Evolutionary conservation across 2,329 filamentous ascomycete genomes (phyloP), one percentile per base, ranked within the genome.

Genomic region (Hymenoscyphus occultus): DNA sequence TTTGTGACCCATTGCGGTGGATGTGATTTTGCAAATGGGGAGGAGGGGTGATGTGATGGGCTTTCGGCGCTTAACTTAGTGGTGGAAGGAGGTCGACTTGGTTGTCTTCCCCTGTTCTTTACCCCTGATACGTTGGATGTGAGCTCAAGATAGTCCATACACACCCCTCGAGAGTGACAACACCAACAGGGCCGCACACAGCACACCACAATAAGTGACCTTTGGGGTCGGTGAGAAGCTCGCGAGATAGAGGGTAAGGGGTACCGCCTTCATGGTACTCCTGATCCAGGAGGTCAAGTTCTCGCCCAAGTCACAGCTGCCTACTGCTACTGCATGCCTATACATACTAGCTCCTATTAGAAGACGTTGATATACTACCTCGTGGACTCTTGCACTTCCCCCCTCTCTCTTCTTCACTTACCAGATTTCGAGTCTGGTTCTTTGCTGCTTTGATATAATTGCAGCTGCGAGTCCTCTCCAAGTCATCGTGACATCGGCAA

Each of bases 51-150:
- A 42, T 59, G 61, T 63, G 61, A 59, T 58, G 14, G 61, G 10
- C n/a, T n/a, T 39, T 32, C 57, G 62, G 62, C 62, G 62, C 62
- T 64, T 64, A 64, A 62, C n/a, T 28, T 28, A 28, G 28, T 28
- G 57, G n/a, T 59, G 60, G 48, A 40, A 51, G 60, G 42, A 48
- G 3, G 45, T 16, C 40, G n/a, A 28, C 45, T 14, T 31, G 45
- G 45, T 51, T 51, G 45, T 51, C 45, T 51, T 51, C 19, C 45
- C 45, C 45, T 51, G 45, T 51, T 51, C 10, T 9, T 51, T 22
- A 7, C n/a, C 28, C 32, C 28, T 57, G 54, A 57, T 57, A 57
- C 54, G 54, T 28, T 57, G 54, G 54, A 51, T 51, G 45, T 7
- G 54, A 39, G 28, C 54, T 57, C 54, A 57, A 57, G 32, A 12